Percentiles rank a stretch among this genome's conserved stretches.
Evolutionary conservation across 768 basidiomycete species (phyloP).

Genomic region (Russula olivacea): DNA sequence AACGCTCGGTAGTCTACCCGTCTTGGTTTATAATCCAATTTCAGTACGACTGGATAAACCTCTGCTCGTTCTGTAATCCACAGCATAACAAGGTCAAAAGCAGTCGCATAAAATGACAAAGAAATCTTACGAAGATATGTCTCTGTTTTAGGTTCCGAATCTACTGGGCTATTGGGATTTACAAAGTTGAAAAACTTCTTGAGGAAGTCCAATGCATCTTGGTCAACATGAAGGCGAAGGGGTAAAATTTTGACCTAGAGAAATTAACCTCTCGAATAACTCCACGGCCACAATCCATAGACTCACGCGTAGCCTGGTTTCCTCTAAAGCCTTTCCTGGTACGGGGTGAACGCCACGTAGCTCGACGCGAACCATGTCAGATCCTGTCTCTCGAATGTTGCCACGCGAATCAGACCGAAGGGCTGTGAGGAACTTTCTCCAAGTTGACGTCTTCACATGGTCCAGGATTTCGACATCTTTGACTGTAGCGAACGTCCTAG

Average conservation of each 20-base stretch:
- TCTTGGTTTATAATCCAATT: slow-evolving; percentile 97
- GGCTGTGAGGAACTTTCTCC: slow-evolving; percentile 93
- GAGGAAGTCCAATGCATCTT: slow-evolving; percentile 96
- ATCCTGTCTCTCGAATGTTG: slow-evolving; percentile 84
- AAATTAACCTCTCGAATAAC: slow-evolving; percentile 8
- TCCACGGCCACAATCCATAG: background rate
- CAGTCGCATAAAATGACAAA: background rate
- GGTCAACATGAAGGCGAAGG: slow-evolving; percentile 89
- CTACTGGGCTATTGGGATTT: slow-evolving; percentile 43
- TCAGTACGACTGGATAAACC: slow-evolving; percentile 90
- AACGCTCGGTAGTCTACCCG: slow-evolving; percentile 92
- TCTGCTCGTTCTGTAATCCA: slow-evolving; percentile 73
- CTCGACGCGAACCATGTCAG: slow-evolving; percentile 90
- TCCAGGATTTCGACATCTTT: slow-evolving; percentile 85
- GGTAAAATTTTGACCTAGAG: slow-evolving; percentile 83
- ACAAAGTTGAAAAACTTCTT: slow-evolving; percentile 95
- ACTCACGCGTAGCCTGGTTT: slow-evolving; percentile 72
- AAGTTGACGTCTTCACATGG: slow-evolving; percentile 96
- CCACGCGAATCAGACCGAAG: slow-evolving; percentile 81
- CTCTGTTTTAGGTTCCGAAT: slow-evolving; percentile 41
- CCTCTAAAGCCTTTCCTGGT: slow-evolving; percentile 59
- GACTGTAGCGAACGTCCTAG: slow-evolving; percentile 61
- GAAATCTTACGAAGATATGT: slow-evolving; percentile 64
- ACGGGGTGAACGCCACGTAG: slow-evolving; percentile 69
- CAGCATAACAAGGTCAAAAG: slow-evolving; percentile 1